Base-by-base conservation (phyloP, 495 filamentous ascomycete genomes). In the Penicillium dipodomyicola region DNA sequence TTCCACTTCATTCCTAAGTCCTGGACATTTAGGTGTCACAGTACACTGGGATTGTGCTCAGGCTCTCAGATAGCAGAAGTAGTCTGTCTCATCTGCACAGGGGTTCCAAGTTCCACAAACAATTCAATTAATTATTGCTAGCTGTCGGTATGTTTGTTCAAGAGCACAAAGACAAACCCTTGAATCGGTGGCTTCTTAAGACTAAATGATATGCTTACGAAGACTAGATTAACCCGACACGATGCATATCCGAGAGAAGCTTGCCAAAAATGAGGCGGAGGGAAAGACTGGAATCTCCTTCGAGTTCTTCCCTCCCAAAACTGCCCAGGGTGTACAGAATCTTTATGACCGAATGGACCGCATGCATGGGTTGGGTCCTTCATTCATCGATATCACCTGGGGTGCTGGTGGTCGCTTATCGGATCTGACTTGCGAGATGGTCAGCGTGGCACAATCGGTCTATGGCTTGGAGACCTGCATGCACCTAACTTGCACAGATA, bases 291-390 rank as follows among this genome's bases (percentile, higher is more conserved):
- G 89, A 52, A 96, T 97, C 81, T 97, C 95, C 29, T 99, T 99
- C 72, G 95, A 99, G 76, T 99, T 96, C 80, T 99, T 97, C 75
- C 93, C 95, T 44, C 95, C 95, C n/a, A 99, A 99, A 77, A 99
- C 95, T 1, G 93, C 94, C 1, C 71, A 87, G 80, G 95, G 95
- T 82, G 93, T 99, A 9, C 95, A 97, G 78, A 99, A 99, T 70
- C 84, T 99, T 53, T 99, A 99, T 77, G 95, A 99, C 70, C 88
- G 92, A 63, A 97, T 99, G 90, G 92, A 99, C 77, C 91, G 92
- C 68, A 99, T 99, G 95, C 90, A 97, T 72, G 80, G 82, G 62
- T 83, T 94, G 54, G 93, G 94, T 0, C 95, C 95, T 14, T 85
- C 89, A 58, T 99, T 97, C 76, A 90, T 99, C 69, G 95, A 99